These are phyloP conservation scores for Trypanosoma caninum DNA, from an alignment of 208 protist species.

Conservation along the genomic window DNA sequence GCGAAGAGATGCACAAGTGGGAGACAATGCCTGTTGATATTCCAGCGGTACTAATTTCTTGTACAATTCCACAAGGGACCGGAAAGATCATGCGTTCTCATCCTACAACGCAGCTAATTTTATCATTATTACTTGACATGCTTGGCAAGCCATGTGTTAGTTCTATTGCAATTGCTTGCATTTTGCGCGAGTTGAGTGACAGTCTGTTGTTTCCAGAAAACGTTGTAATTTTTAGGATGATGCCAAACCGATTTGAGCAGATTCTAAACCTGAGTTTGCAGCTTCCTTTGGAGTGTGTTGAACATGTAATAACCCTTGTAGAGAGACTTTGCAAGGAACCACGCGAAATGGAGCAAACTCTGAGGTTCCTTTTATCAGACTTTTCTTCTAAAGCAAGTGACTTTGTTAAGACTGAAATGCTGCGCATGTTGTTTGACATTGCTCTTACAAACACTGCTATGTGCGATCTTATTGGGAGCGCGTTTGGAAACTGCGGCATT, in stretches of 20 bases:
- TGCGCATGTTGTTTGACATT: conserved; percentile 90
- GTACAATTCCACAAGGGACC: conserved; percentile 48
- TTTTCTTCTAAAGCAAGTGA: conserved; percentile 28
- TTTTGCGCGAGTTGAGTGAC: conserved; percentile 86
- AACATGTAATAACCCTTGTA: conserved; percentile 68
- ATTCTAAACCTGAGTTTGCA: conserved; percentile 49
- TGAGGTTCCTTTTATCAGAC: conserved; percentile 53
- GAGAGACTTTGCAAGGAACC: conserved; percentile 82
- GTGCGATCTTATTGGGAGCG: conserved; percentile 58
- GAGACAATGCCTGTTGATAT: conserved; percentile 47
- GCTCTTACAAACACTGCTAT: conserved; percentile 58
- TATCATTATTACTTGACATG: conserved; percentile 66
- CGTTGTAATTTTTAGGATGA: conserved; percentile 48
- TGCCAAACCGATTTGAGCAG: conserved; percentile 46
- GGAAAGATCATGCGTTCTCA: conserved; percentile 58
- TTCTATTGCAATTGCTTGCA: conserved; percentile 31
- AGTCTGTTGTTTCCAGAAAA: conserved; percentile 62
- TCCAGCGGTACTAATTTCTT: conserved; percentile 51
- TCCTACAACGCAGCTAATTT: conserved; percentile 54
- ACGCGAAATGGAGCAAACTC: conserved; percentile 53
- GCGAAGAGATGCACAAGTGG: conserved; percentile 56
- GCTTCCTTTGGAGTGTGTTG: conserved; percentile 70
- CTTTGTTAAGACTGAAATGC: conserved; percentile 62
- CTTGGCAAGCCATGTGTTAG: conserved; percentile 16
- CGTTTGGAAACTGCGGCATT: conserved; percentile 48